Conservation (phyloP, 176 grass and related monocot genomes). For the Oryza meyeriana region DNA sequence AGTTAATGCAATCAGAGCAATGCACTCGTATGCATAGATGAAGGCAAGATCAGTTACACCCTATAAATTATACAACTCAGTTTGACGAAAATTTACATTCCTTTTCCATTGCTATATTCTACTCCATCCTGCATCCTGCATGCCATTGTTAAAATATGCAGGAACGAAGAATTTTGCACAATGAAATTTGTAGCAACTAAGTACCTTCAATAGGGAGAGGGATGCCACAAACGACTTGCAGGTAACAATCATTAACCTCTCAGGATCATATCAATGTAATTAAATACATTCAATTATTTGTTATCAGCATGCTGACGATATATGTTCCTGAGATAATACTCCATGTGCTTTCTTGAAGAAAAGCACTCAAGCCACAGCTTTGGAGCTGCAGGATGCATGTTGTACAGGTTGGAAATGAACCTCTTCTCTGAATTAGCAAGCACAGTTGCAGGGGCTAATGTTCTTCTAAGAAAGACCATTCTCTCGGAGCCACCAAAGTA, state of each 20-base stretch:
- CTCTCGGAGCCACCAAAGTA: conserved; percentile 74
- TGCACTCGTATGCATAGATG: neutral
- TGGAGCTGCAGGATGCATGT: conserved; percentile 72
- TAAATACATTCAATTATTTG: conserved; percentile 22
- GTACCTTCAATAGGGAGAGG: conserved; percentile 7
- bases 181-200: conserved; percentile 24
- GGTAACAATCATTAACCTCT: conserved; percentile 30
- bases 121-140: conserved; percentile 27
- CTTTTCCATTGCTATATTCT: conserved; percentile 22
- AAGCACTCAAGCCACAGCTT: conserved; percentile 93
- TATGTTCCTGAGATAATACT: conserved; percentile 55
- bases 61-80: conserved; percentile 28
- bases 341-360: conserved; percentile 53
- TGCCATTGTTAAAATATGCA: conserved; percentile 26
- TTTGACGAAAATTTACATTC: conserved; percentile 23
- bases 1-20: conserved; percentile 11
- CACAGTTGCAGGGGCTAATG: conserved; percentile 57
- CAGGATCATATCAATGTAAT: conserved; percentile 32
- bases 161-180: conserved; percentile 34
- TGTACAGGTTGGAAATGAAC: conserved; percentile 68
- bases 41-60: neutral
- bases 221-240: neutral
- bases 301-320: conserved; percentile 32
- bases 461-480: conserved; percentile 55
- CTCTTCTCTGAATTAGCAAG: conserved; percentile 77